These are phyloP conservation scores for Chenopodium berlandieri DNA, from an alignment of 148 eudicot species.

Conservation along the genomic window DNA sequence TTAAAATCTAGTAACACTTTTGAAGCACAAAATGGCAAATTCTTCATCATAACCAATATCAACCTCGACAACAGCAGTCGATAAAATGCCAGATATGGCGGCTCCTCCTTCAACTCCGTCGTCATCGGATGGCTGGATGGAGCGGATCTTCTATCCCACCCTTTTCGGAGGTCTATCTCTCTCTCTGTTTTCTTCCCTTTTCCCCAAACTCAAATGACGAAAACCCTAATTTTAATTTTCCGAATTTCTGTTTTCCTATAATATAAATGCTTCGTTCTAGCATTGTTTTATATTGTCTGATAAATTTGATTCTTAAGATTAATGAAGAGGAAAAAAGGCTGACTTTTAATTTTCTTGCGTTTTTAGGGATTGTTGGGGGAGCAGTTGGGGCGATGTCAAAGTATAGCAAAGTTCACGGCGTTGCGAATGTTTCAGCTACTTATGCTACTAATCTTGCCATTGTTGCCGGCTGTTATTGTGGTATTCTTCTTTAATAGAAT, in stretches of 20 bases:
- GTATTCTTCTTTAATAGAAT: conserved; percentile 32
- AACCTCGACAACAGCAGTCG: conserved; percentile 20
- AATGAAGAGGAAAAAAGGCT: neutral
- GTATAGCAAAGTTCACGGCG: conserved; percentile 65
- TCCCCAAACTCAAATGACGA: neutral
- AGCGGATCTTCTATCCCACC: conserved; percentile 62
- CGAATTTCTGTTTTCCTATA: neutral
- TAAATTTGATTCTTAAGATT: neutral
- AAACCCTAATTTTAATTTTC: neutral
- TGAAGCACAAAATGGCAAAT: conserved; percentile 18
- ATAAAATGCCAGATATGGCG: conserved; percentile 24
- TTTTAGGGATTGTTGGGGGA: conserved; percentile 67
- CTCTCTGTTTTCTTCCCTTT: neutral
- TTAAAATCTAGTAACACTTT: too few species aligned
- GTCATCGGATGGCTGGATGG: conserved; percentile 48
- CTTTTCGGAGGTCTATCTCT: conserved; percentile 54
- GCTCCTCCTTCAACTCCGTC: conserved; percentile 29
- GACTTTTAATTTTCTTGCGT: neutral
- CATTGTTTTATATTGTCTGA: neutral
- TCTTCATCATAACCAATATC: neutral
- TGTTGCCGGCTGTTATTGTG: conserved; percentile 79
- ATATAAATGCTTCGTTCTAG: neutral
- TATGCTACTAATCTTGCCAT: conserved; percentile 87
- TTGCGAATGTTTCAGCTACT: conserved; percentile 64
- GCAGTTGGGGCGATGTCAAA: conserved; percentile 64